These are phyloP conservation scores for Xylariales sp. DNA, from an alignment of 2,329 filamentous ascomycete species.

Conservation along the genomic window DNA sequence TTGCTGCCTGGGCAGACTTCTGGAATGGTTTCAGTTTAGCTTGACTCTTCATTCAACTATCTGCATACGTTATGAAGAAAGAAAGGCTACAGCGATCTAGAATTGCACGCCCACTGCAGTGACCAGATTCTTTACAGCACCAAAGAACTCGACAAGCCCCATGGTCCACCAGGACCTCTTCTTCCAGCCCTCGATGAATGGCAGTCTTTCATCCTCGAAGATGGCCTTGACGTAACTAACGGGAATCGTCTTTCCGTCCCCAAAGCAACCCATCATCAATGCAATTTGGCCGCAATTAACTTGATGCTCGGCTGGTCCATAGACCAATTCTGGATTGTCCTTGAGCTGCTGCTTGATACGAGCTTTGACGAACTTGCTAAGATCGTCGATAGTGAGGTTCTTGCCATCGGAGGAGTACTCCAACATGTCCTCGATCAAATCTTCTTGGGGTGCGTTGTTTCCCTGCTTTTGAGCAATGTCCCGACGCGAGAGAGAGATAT, in stretches of 20 bases:
- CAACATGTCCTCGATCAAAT: no score
- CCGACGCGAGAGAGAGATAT: no score
- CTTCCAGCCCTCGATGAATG: constrained; percentile 5
- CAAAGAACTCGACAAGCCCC: constrained; percentile 7
- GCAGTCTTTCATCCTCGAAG: constrained; percentile 6
- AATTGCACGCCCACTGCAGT: constrained; percentile 1
- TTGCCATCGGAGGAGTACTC: no score
- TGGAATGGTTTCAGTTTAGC: no score
- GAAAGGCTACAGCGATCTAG: neutral
- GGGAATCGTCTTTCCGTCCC: constrained; percentile 8
- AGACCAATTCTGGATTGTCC: constrained; percentile 5
- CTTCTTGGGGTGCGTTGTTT: no score
- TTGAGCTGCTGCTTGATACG: constrained; percentile 5
- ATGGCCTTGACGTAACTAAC: constrained; percentile 6
- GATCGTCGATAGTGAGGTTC: no score
- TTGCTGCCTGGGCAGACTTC: neutral
- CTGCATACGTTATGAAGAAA: no score
- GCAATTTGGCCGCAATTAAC: constrained; percentile 6
- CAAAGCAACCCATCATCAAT: constrained; percentile 7
- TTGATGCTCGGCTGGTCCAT: constrained; percentile 3
- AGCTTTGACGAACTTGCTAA: constrained; percentile 1
- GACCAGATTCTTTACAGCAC: constrained; percentile 5
- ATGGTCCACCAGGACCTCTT: constrained; percentile 8
- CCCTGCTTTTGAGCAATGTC: no score
- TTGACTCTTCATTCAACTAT: no score